These are phyloP conservation scores for Zelopaecilomyces penicillatus DNA, from an alignment of 2,329 filamentous ascomycete genomes.

Conservation along the genomic window DNA sequence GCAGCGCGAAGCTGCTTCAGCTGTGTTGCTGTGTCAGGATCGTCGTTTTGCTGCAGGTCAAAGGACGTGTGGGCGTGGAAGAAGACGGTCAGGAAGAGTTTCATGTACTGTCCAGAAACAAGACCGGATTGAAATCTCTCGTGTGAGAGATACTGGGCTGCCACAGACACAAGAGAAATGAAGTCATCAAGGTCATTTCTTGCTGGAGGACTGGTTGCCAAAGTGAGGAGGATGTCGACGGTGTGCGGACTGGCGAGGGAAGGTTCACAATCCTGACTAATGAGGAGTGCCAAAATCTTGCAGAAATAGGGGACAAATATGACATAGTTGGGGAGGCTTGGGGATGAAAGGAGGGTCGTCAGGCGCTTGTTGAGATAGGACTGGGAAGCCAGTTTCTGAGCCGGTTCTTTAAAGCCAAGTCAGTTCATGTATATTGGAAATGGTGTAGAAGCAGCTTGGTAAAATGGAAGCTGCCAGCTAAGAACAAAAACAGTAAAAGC, in stretches of 20 bases:
- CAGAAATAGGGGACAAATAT: slow-evolving; percentile 44
- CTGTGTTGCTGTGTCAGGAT: slow-evolving; percentile 35
- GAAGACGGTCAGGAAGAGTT: slow-evolving; percentile 40
- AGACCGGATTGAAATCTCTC: slow-evolving; percentile 42
- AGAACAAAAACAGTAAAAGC: neutral
- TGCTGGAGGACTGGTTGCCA: slow-evolving; percentile 34
- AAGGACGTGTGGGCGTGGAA: slow-evolving; percentile 39
- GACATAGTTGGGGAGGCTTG: slow-evolving; percentile 31
- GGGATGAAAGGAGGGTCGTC: slow-evolving; percentile 39
- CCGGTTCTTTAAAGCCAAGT: slow-evolving; percentile 36
- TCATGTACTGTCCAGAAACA: slow-evolving; percentile 30
- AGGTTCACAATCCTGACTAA: slow-evolving; percentile 42
- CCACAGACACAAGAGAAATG: slow-evolving; percentile 40
- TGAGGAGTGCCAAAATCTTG: slow-evolving; percentile 48
- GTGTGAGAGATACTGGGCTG: slow-evolving; percentile 47
- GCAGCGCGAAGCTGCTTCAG: slow-evolving; percentile 41
- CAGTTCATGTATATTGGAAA: slow-evolving; percentile 4
- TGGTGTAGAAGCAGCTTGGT: neutral
- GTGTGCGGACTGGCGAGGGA: slow-evolving; percentile 36
- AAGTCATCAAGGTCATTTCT: slow-evolving; percentile 47
- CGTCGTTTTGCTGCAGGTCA: slow-evolving; percentile 29
- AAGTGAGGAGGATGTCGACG: slow-evolving; percentile 39
- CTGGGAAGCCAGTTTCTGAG: slow-evolving; percentile 47
- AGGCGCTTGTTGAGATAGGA: slow-evolving; percentile 42
- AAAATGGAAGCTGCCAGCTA: neutral